These are phyloP conservation scores for Amanita thiersii DNA, from an alignment of 768 basidiomycete genomes.

Conservation along the genomic window DNA sequence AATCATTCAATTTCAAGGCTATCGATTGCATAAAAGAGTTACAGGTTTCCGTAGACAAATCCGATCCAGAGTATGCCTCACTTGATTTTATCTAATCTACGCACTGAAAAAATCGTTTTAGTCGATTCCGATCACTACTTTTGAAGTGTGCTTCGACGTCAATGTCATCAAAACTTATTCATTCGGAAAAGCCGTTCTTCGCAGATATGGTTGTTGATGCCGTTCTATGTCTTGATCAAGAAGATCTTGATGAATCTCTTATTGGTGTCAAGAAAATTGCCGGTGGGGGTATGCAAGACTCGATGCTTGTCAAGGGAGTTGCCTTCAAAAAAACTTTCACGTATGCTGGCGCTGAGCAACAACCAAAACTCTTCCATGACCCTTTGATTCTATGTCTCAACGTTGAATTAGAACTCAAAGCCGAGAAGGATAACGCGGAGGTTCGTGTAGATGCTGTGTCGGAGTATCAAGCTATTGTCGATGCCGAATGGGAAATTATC, in stretches of 20 bases:
- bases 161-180: conserved; percentile 99
- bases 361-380: conserved; percentile 85
- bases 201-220: conserved; percentile 98
- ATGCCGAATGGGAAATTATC: conserved; percentile 99
- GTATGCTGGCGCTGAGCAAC: conserved; percentile 98
- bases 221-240: conserved; percentile 85
- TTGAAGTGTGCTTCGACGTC: conserved; percentile 97
- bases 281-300: conserved; percentile 97
- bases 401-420: conserved; percentile 97
- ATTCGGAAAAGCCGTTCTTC: conserved; percentile 98
- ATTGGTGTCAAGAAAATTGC: conserved; percentile 98
- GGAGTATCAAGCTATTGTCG: conserved; percentile 98
- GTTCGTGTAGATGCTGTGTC: conserved; percentile 94
- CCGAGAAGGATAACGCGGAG: conserved; percentile 99
- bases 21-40: conserved; percentile 82
- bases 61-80: conserved; percentile 71
- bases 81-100: conserved; percentile 6
- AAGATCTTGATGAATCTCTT: conserved; percentile 89
- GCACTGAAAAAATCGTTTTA: conserved; percentile 23
- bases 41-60: conserved; percentile 85
- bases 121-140: conserved; percentile 88
- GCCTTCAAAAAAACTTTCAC: conserved; percentile 99
- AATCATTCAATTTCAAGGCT: conserved; percentile 41
- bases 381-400: conserved; percentile 92
- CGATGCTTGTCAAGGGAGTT: conserved; percentile 81